These are phyloP conservation scores for Trametopsis cervina DNA, from an alignment of 768 basidiomycete genomes.

Conservation along the genomic window DNA sequence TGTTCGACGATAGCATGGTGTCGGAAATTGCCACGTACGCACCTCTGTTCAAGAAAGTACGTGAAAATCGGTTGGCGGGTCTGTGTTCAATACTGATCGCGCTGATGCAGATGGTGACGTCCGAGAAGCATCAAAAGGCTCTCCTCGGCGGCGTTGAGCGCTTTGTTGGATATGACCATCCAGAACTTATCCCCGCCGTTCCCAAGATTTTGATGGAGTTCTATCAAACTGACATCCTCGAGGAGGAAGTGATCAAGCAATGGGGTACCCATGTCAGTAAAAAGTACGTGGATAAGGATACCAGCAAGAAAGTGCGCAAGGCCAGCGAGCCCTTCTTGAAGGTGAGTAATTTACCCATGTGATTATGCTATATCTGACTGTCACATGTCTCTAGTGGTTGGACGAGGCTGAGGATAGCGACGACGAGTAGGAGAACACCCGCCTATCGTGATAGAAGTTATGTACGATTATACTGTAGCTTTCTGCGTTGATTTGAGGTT, in stretches of 20 bases:
- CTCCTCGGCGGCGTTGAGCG: conserved; percentile 92
- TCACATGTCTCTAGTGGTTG: conserved; percentile 55
- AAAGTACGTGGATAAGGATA: conserved; percentile 94
- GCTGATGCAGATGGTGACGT: conserved; percentile 70
- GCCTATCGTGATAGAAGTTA: not conserved
- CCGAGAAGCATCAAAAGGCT: conserved; percentile 94
- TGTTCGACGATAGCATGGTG: conserved; percentile 73
- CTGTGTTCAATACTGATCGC: not conserved
- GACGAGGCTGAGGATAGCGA: conserved; percentile 83
- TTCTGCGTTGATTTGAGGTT: too few species aligned
- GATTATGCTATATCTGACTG: conserved; percentile 2
- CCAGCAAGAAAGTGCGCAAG: conserved; percentile 92
- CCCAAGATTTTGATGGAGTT: conserved; percentile 93
- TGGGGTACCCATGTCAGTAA: conserved; percentile 97
- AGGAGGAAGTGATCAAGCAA: conserved; percentile 82
- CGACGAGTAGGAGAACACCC: conserved; percentile 18
- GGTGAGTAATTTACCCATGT: conserved; percentile 32
- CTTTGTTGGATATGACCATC: conserved; percentile 66
- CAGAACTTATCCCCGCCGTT: conserved; percentile 61
- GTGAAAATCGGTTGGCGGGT: conserved; percentile 22
- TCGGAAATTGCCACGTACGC: conserved; percentile 58
- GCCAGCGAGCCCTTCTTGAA: conserved; percentile 94
- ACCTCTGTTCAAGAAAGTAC: conserved; percentile 70
- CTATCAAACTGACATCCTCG: conserved; percentile 88
- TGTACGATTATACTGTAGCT: not conserved